Conservation (phyloP, 805 yeast genomes). For the Kuraishia capsulata region DNA sequence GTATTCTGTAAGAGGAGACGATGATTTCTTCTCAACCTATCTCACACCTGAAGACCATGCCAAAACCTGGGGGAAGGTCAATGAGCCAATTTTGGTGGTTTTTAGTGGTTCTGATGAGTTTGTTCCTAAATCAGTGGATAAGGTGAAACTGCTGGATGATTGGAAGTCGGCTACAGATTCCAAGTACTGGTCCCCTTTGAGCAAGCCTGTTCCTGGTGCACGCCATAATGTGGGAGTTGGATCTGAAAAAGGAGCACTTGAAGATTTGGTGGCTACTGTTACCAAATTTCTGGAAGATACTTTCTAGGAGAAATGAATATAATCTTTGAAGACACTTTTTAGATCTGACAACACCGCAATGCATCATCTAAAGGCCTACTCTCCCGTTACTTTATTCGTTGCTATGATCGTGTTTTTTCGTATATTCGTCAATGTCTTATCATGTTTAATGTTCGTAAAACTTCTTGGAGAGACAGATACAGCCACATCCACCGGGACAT, state of each 20-base stretch:
- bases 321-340: no score
- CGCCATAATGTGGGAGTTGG: conserved; percentile 40
- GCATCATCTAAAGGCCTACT: no score
- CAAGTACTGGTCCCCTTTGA: conserved; percentile 40
- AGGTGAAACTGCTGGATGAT: conserved; percentile 28
- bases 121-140: conserved; percentile 44
- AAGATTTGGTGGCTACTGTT: neutral
- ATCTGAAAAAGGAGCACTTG: conserved; percentile 12
- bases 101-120: conserved; percentile 56
- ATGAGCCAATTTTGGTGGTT: conserved; percentile 37
- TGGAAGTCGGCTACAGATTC: conserved; percentile 39
- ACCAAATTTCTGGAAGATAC: neutral
- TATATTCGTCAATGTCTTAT: neutral
- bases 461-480: conserved; percentile 39
- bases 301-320: no score
- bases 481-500: conserved; percentile 86
- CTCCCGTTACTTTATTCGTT: no score
- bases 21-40: conserved; percentile 70
- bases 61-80: conserved; percentile 45
- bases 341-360: no score
- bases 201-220: conserved; percentile 51
- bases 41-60: conserved; percentile 31
- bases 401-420: neutral
- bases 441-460: neutral
- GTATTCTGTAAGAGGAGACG: conserved; percentile 52